Conservation (phyloP, 345 rosid genomes). For the Citropsis articulata region DNA sequence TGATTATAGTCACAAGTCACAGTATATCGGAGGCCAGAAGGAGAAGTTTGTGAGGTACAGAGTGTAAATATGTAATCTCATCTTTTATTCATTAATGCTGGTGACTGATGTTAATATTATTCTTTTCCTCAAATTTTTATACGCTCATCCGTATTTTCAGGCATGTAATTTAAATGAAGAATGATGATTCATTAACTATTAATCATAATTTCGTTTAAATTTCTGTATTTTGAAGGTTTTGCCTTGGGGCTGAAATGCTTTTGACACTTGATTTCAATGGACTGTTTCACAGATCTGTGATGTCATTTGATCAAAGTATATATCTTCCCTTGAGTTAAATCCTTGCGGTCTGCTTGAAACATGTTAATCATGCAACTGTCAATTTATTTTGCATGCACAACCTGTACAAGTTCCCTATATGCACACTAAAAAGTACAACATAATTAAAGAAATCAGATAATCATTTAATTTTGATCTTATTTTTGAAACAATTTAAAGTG, state of each 20-base stretch:
- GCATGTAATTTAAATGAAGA: not conserved
- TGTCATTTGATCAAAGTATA: not conserved
- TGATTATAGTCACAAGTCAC: constrained; percentile 71
- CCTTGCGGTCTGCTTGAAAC: not conserved
- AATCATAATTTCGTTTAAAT: no score
- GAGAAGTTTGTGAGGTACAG: constrained; percentile 74
- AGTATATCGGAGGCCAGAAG: constrained; percentile 66
- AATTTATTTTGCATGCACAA: not conserved
- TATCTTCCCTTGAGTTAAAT: not conserved
- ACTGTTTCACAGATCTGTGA: not conserved
- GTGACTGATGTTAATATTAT: not conserved
- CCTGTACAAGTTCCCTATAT: not conserved
- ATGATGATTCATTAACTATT: not conserved
- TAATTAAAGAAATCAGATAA: not conserved
- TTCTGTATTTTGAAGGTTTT: not conserved
- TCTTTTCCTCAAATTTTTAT: not conserved
- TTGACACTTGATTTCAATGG: not conserved
- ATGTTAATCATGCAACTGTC: not conserved
- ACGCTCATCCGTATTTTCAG: not conserved
- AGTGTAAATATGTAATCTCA: not conserved
- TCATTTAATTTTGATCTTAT: not conserved
- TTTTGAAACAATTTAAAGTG: not conserved
- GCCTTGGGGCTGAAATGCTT: not conserved
- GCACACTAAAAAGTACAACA: not conserved
- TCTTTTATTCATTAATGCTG: not conserved